Conservation (phyloP, 345 rosid species). For the Clausena lansium region DNA sequence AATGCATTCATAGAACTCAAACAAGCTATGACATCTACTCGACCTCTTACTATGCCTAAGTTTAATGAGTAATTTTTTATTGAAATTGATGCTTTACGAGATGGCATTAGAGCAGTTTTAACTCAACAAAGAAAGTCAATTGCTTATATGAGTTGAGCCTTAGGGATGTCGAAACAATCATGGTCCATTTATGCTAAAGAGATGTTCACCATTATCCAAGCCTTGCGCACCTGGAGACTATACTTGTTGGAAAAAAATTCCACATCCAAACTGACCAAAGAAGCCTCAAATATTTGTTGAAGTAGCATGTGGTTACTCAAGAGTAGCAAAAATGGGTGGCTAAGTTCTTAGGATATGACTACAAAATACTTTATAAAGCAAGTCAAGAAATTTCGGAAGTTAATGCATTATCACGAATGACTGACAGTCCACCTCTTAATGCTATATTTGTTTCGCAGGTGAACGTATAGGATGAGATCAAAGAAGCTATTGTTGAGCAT, state of each 20-base stretch:
- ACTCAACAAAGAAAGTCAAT: background rate
- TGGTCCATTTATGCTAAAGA: background rate
- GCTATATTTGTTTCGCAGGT: background rate
- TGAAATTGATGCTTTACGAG: background rate
- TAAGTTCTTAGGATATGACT: background rate
- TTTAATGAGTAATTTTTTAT: slow-evolving; percentile 1
- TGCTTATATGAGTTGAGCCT: background rate
- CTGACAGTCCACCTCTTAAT: background rate
- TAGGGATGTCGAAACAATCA: background rate
- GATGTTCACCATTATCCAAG: background rate
- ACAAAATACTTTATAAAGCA: background rate
- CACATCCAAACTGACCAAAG: background rate
- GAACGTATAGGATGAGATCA: background rate
- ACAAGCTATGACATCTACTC: background rate
- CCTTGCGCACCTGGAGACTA: background rate
- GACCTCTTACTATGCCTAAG: background rate
- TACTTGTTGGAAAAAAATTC: background rate
- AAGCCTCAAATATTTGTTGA: background rate
- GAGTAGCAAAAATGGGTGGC: background rate
- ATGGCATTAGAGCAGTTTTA: background rate
- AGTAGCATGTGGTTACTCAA: background rate
- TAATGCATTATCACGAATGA: background rate
- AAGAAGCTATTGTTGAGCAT: background rate
- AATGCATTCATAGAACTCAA: background rate
- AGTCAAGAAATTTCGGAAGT: background rate